A percentile compares a stretch with the other conserved stretches of the same genome.
phyloP scores from a whole-genome alignment of 108 stramenopile species.

The Chaetoceros muelleri region DNA sequence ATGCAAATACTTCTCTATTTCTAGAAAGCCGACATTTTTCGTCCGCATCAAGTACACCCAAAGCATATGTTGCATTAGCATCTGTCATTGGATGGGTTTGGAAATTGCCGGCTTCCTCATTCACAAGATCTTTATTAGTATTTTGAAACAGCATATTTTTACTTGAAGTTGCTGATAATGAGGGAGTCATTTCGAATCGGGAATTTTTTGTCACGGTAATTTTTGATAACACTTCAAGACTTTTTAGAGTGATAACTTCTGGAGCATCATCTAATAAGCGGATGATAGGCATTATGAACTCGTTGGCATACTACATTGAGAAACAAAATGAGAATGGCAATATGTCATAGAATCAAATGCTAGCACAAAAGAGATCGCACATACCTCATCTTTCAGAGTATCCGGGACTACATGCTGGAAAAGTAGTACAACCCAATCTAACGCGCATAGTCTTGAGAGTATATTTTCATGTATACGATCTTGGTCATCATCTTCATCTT shows the following conservation, averaged over 20 bases:
- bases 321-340: too few relatives aligned
- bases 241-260: constrained; percentile 66
- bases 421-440: constrained; percentile 79
- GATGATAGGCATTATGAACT: constrained; percentile 75
- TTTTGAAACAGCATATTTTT: neutral
- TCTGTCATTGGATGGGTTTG: constrained; percentile 43
- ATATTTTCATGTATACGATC: constrained; percentile 35
- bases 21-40: constrained; percentile 42
- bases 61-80: constrained; percentile 46
- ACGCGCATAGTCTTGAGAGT: constrained; percentile 66
- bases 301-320: constrained; percentile 66
- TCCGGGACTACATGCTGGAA: constrained; percentile 79
- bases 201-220: constrained; percentile 33
- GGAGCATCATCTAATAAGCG: constrained; percentile 76
- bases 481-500: constrained; percentile 18
- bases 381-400: constrained; percentile 72
- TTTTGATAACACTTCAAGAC: constrained; percentile 73
- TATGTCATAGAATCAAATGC: neutral
- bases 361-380: constrained; percentile 3
- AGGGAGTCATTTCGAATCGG: neutral
- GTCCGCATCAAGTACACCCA: constrained; percentile 46
- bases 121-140: neutral
- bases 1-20: constrained; percentile 69
- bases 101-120: neutral
- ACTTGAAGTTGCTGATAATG: neutral